Evolutionary conservation across 495 filamentous ascomycete genomes (phyloP).

Genomic region (Copromyces sp.): DNA sequence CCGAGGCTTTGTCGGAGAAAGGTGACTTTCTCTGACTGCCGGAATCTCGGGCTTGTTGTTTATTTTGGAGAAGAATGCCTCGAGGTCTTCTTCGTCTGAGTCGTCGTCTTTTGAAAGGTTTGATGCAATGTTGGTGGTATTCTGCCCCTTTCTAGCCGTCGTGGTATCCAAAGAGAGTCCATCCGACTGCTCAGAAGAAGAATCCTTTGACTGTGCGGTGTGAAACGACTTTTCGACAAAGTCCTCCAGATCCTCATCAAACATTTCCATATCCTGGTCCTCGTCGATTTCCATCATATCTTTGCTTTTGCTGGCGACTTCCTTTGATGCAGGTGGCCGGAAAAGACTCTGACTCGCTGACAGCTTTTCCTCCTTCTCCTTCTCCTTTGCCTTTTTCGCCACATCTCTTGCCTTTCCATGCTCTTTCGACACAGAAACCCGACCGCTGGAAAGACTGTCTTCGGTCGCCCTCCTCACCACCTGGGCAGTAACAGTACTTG

Average conservation of each 20-base stretch:
- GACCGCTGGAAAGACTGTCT: background rate
- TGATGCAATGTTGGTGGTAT: background rate
- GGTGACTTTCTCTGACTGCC: background rate
- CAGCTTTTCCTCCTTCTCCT: background rate
- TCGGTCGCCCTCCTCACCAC: background rate
- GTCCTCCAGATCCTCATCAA: background rate
- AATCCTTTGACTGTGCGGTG: background rate
- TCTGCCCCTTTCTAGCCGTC: background rate
- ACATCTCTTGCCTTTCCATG: background rate
- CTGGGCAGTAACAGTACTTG: background rate
- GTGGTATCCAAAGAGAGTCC: background rate
- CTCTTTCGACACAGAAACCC: background rate
- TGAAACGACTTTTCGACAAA: background rate
- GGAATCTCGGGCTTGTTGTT: background rate
- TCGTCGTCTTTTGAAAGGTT: background rate
- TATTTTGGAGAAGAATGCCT: background rate
- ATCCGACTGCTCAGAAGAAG: background rate
- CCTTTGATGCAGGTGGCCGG: background rate
- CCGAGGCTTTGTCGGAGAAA: background rate
- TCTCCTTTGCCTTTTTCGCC: background rate
- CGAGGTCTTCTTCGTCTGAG: background rate
- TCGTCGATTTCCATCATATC: background rate
- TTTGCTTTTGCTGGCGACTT: background rate
- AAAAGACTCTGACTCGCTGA: background rate
- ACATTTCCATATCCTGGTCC: background rate